Conservation (phyloP, 257 asterid genomes). For the Forsythia viridissima region DNA sequence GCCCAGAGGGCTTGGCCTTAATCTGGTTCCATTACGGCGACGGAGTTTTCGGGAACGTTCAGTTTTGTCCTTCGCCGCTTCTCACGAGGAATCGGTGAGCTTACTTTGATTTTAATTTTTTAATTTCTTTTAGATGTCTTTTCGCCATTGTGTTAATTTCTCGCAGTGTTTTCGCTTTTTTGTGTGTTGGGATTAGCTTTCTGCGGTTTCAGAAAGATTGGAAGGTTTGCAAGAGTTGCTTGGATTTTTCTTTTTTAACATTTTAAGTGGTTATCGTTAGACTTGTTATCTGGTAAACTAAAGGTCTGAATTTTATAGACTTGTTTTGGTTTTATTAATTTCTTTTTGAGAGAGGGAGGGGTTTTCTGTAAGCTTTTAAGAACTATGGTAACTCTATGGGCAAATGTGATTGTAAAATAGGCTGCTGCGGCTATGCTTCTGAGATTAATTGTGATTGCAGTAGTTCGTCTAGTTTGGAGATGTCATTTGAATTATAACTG, state of each 20-base stretch:
- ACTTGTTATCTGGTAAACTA: too few species aligned
- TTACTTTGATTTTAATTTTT: background rate
- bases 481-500: background rate
- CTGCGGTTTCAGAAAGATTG: background rate
- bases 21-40: constrained; percentile 21
- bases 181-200: background rate
- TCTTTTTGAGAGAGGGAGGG: background rate
- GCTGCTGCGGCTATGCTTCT: background rate
- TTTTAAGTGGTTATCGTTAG: background rate
- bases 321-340: background rate
- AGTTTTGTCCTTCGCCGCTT: constrained; percentile 58
- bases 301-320: too few species aligned
- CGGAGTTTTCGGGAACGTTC: constrained; percentile 40
- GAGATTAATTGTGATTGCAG: background rate
- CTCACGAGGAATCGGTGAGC: constrained; percentile 80
- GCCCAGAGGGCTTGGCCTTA: constrained; percentile 25
- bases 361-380: background rate
- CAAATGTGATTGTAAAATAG: background rate
- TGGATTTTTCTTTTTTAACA: background rate
- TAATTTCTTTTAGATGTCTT: background rate
- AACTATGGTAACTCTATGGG: background rate
- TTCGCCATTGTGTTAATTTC: background rate
- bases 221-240: background rate
- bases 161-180: background rate
- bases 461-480: background rate